These are phyloP conservation scores for Actinomortierella ambigua DNA, from an alignment of 371 early-diverging fungal genomes.

Conservation along the genomic window DNA sequence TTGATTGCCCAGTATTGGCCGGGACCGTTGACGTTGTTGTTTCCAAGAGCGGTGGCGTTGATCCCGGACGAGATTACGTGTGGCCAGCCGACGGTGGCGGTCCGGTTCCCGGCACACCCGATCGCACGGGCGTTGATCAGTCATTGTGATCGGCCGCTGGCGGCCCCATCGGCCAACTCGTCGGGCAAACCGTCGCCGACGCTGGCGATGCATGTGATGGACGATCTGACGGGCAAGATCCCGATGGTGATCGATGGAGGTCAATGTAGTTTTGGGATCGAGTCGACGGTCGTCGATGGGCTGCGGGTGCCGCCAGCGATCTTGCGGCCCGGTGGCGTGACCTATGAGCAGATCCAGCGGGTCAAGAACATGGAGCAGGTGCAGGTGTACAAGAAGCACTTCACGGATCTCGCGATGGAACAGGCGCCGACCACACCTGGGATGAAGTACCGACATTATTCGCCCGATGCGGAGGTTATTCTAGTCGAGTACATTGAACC, in stretches of 20 bases:
- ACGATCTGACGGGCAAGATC: slow-evolving; percentile 87
- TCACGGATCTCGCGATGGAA: slow-evolving; percentile 73
- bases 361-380: slow-evolving; percentile 61
- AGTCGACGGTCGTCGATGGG: slow-evolving; percentile 96
- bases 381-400: slow-evolving; percentile 82
- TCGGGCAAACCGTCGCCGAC: slow-evolving; percentile 98
- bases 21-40: slow-evolving; percentile 96
- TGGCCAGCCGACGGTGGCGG: slow-evolving; percentile 88
- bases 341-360: slow-evolving; percentile 74
- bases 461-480: slow-evolving; percentile 89
- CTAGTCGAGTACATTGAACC: slow-evolving; percentile 59
- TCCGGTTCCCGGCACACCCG: slow-evolving; percentile 95
- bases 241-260: slow-evolving; percentile 95
- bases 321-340: slow-evolving; percentile 98
- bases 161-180: slow-evolving; percentile 99
- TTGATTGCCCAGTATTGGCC: slow-evolving; percentile 92
- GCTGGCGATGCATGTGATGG: slow-evolving; percentile 86
- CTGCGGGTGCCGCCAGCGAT: slow-evolving; percentile 77
- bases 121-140: slow-evolving; percentile 91
- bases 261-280: slow-evolving; percentile 91
- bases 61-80: slow-evolving; percentile 87
- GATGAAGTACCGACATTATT: slow-evolving; percentile 99
- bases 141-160: slow-evolving; percentile 89
- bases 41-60: slow-evolving; percentile 73
- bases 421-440: slow-evolving; percentile 94